Percentiles rank a stretch among this genome's conserved stretches.
These are phyloP conservation scores for Podila horticola DNA, from an alignment of 192 early-diverging fungal species.

Conservation along the genomic window DNA sequence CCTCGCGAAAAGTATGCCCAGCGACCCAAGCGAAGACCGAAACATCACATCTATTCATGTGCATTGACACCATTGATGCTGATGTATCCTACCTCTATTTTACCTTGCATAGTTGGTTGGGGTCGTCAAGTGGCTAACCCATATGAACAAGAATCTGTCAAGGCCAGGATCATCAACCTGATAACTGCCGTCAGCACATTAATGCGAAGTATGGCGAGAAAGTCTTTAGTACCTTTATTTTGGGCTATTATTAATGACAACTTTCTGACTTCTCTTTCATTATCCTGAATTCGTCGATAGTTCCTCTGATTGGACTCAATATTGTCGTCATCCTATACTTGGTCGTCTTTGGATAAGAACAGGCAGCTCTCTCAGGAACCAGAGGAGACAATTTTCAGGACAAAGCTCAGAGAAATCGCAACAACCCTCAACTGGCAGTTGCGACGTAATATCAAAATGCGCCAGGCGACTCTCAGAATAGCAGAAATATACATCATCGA, in stretches of 20 bases:
- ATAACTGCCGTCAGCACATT: conserved; percentile 92
- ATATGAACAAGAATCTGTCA: conserved; percentile 73
- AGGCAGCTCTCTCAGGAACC: not conserved
- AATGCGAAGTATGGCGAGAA: conserved; percentile 77
- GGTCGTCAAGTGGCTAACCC: conserved; percentile 50
- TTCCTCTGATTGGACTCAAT: conserved; percentile 86
- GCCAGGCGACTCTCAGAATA: too few relatives aligned
- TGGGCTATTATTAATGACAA: not conserved
- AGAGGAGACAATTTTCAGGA: too few relatives aligned
- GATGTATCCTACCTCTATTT: not conserved
- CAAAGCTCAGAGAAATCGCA: too few relatives aligned
- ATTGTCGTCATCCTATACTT: conserved; percentile 84
- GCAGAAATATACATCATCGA: not conserved
- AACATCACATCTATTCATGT: too few relatives aligned
- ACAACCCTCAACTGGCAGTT: too few relatives aligned
- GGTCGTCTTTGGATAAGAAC: conserved; percentile 76
- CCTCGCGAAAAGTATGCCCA: conserved; percentile 81
- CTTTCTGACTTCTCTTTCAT: not conserved
- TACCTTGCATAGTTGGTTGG: conserved; percentile 72
- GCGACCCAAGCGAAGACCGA: not conserved
- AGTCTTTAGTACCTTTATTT: not conserved
- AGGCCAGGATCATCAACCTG: conserved; percentile 84
- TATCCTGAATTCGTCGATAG: conserved; percentile 35
- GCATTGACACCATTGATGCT: too few relatives aligned
- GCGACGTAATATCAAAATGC: not conserved